phyloP scores from a whole-genome alignment of 2,329 filamentous ascomycete genomes.

The Chrysoporthe austroafricana region DNA sequence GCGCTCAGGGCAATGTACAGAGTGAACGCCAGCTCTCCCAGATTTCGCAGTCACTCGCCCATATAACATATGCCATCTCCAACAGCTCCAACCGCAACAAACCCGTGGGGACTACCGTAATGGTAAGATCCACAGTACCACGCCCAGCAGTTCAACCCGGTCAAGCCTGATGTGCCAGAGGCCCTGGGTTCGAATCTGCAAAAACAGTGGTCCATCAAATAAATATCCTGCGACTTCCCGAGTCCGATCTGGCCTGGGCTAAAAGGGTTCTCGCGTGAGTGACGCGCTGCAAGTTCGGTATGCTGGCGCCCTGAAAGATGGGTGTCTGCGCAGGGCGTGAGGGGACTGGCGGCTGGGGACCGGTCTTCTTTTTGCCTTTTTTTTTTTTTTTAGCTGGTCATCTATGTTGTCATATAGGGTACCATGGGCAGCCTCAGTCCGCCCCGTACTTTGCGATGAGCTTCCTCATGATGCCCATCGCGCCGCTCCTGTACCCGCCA shows the following conservation, averaged over 20 bases:
- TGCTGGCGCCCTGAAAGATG: neutral
- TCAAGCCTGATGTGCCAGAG: neutral
- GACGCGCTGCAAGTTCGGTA: neutral
- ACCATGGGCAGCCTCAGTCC: too few species aligned
- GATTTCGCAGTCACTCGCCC: neutral
- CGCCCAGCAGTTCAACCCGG: neutral
- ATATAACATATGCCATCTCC: neutral
- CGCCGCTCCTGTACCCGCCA: conserved; percentile 74
- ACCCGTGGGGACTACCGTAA: neutral
- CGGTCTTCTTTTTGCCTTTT: neutral
- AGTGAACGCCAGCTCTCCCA: neutral
- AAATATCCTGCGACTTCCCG: neutral
- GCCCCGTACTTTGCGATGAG: conserved; percentile 69
- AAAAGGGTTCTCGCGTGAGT: neutral
- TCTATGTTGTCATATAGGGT: neutral
- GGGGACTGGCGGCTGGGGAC: neutral
- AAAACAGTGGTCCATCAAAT: neutral
- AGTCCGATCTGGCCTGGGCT: conserved; percentile 5
- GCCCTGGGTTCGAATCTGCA: neutral
- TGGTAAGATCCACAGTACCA: neutral
- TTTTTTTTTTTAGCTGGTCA: too few species aligned
- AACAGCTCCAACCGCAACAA: neutral
- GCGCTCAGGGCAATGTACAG: too few species aligned
- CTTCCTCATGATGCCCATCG: conserved; percentile 77
- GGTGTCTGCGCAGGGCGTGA: neutral